Conservation (phyloP, 495 filamentous ascomycete species). For the Penicillium chermesinum region DNA sequence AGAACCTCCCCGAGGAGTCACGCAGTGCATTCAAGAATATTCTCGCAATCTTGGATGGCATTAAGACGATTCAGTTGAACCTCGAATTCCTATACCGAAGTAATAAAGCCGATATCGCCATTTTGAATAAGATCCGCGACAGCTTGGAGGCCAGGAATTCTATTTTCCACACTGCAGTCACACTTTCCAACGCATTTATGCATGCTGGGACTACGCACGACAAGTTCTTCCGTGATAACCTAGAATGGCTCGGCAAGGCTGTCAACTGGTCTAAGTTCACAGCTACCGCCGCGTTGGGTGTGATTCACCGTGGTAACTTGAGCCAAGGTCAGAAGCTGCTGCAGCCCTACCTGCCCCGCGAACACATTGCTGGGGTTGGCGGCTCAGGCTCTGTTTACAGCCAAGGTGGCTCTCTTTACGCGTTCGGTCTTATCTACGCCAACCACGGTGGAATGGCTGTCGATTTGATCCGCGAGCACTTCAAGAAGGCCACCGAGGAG, state of each 20-base stretch:
- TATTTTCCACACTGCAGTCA: slow-evolving; percentile 96
- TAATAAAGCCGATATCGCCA: slow-evolving; percentile 80
- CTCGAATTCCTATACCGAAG: slow-evolving; percentile 94
- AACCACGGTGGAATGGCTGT: slow-evolving; percentile 94
- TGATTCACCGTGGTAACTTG: slow-evolving; percentile 93
- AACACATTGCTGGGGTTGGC: slow-evolving; percentile 53
- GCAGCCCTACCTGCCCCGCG: slow-evolving; percentile 87
- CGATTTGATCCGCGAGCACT: slow-evolving; percentile 80
- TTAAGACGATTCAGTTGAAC: slow-evolving; percentile 87
- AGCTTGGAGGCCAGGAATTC: slow-evolving; percentile 93
- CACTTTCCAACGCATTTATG: slow-evolving; percentile 98
- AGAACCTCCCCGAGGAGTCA: slow-evolving; percentile 41
- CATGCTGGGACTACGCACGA: slow-evolving; percentile 98
- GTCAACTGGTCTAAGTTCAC: slow-evolving; percentile 99
- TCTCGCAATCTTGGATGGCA: slow-evolving; percentile 79
- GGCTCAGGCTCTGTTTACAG: slow-evolving; percentile 82
- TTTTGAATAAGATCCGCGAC: slow-evolving; percentile 93
- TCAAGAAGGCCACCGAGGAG: slow-evolving; percentile 82
- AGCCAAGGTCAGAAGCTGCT: slow-evolving; percentile 88
- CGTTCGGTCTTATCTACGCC: slow-evolving; percentile 92
- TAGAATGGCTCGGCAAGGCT: slow-evolving; percentile 97
- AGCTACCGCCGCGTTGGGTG: slow-evolving; percentile 91
- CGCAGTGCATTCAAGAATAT: slow-evolving; percentile 70
- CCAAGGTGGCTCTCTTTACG: slow-evolving; percentile 92
- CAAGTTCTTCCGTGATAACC: slow-evolving; percentile 93